Evolutionary conservation across 1,139 yeast species (phyloP).

Genomic region (Lodderomyces metapsilosis): DNA sequence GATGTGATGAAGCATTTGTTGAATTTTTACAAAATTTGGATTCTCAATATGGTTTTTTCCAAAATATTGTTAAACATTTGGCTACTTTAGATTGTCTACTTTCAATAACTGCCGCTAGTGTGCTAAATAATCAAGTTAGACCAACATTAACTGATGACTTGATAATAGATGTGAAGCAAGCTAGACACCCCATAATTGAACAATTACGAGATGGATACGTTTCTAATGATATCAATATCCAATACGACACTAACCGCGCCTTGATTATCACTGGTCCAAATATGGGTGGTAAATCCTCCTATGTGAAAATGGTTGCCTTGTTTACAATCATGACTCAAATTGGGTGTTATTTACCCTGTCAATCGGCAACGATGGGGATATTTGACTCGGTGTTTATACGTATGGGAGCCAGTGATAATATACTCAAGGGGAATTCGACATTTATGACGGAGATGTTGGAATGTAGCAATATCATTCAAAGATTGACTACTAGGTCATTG

Average conservation of each 20-base stretch:
- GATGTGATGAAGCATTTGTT: conserved; percentile 56
- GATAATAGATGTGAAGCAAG: conserved; percentile 50
- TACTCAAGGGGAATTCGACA: conserved; percentile 67
- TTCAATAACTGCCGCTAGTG: conserved; percentile 65
- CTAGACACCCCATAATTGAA: conserved; percentile 83
- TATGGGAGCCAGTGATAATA: conserved; percentile 77
- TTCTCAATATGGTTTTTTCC: conserved; percentile 49
- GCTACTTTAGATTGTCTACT: conserved; percentile 72
- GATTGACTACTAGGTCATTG: conserved; percentile 48
- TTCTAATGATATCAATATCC: conserved; percentile 63
- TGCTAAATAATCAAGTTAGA: conserved; percentile 45
- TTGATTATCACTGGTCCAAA: conserved; percentile 61
- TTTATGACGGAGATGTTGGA: conserved; percentile 76
- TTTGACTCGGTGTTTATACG: conserved; percentile 56
- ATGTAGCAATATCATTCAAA: conserved; percentile 53
- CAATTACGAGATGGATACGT: conserved; percentile 53
- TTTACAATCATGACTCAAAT: conserved; percentile 53
- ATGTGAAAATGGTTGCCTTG: conserved; percentile 62
- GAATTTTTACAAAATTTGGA: conserved; percentile 49
- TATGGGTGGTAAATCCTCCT: conserved; percentile 79
- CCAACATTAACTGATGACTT: conserved; percentile 59
- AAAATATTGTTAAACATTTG: conserved; percentile 49
- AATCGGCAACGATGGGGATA: conserved; percentile 50
- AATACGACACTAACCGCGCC: conserved; percentile 43
- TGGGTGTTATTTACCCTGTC: conserved; percentile 46